phyloP scores from a whole-genome alignment of 352 stramenopile genomes.

The Globisporangium nunn region DNA sequence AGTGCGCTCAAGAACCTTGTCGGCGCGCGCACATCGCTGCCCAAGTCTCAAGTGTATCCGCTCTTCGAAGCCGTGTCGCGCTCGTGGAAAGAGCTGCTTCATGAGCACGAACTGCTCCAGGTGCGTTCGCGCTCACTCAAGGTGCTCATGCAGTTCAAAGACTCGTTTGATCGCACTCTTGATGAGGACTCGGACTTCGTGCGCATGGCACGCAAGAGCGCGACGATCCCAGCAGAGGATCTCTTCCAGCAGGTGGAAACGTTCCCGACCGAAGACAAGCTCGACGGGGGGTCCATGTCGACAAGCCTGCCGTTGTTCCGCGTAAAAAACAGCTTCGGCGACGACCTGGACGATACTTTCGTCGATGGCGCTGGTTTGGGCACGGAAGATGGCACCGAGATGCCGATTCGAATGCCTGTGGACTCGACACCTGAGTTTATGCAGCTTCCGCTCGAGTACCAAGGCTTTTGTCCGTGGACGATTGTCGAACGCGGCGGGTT shows the following conservation, averaged over 20 bases:
- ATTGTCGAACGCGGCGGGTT: slow-evolving; percentile 83
- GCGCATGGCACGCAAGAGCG: slow-evolving; percentile 39
- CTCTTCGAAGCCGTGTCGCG: slow-evolving; percentile 87
- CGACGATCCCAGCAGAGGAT: slow-evolving; percentile 54
- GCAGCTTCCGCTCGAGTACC: slow-evolving; percentile 90
- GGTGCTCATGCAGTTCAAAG: slow-evolving; percentile 67
- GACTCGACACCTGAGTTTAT: slow-evolving; percentile 92
- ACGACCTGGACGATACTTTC: slow-evolving; percentile 24
- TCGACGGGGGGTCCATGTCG: slow-evolving; percentile 9
- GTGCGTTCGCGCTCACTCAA: slow-evolving; percentile 60
- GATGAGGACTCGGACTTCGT: slow-evolving; percentile 47
- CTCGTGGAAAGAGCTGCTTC: slow-evolving; percentile 76
- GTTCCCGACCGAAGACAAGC: slow-evolving; percentile 37
- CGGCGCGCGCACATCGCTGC: slow-evolving; percentile 76
- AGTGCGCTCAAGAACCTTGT: slow-evolving; percentile 78
- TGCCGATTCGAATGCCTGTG: slow-evolving; percentile 83
- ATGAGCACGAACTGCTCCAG: slow-evolving; percentile 67
- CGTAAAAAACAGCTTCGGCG: slow-evolving; percentile 23
- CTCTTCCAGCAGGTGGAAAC: slow-evolving; percentile 64
- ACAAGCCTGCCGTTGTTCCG: slow-evolving; percentile 17
- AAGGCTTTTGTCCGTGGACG: slow-evolving; percentile 92
- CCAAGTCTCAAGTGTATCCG: slow-evolving; percentile 92
- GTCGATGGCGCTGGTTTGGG: slow-evolving; percentile 14
- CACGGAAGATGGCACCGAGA: slow-evolving; percentile 32
- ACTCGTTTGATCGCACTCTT: slow-evolving; percentile 58